Percentiles rank a stretch among this genome's conserved stretches.
Conservation (phyloP, 495 filamentous ascomycete genomes). For the Elasticomyces elasticus region DNA sequence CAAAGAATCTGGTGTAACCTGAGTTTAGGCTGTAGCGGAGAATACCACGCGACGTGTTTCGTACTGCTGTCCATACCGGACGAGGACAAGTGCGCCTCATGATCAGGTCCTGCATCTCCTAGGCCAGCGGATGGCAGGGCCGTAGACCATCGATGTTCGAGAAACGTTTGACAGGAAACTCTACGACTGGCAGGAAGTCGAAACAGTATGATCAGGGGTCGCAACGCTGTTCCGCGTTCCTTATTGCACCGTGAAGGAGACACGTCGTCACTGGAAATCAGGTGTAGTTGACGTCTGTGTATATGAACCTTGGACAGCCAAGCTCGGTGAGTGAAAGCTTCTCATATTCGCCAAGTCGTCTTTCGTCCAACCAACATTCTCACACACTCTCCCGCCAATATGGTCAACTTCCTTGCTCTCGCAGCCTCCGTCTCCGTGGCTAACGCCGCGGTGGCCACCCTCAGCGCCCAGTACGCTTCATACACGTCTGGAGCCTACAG, state of each 20-base stretch:
- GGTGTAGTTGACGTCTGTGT: too few species aligned
- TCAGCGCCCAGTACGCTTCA: conserved; percentile 36
- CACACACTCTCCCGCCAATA: neutral
- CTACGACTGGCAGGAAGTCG: neutral
- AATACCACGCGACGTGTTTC: neutral
- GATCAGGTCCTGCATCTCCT: neutral
- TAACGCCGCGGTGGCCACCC: conserved; percentile 9
- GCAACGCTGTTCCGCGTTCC: too few species aligned
- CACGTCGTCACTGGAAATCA: too few species aligned
- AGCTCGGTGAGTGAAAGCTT: neutral
- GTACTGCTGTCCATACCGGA: neutral
- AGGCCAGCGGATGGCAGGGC: neutral
- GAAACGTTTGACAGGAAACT: neutral
- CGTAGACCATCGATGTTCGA: neutral
- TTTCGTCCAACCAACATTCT: neutral
- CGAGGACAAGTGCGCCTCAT: neutral
- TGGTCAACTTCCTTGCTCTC: neutral
- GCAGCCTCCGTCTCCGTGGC: conserved; percentile 10
- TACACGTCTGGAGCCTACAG: conserved; percentile 30
- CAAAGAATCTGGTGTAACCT: neutral
- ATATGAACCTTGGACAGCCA: neutral
- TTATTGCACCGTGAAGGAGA: neutral
- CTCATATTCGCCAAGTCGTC: neutral
- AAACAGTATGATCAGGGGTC: neutral
- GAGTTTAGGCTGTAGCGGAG: neutral